Conservation (phyloP, 345 rosid genomes). For the Eucalyptus microcorys region DNA sequence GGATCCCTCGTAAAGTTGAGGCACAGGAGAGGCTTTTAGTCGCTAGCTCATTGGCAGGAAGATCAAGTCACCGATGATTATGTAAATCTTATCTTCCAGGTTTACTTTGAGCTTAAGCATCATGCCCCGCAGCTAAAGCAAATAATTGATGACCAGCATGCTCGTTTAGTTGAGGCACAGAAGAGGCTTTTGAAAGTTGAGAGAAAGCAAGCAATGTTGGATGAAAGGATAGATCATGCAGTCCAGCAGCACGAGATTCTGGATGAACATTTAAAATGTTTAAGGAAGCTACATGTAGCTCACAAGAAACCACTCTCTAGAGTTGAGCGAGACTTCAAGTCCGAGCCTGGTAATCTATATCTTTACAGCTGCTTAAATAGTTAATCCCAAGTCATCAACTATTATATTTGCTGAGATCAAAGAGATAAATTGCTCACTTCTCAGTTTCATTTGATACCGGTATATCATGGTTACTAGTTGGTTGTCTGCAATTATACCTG, state of each 20-base stretch:
- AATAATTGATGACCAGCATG: constrained; percentile 62
- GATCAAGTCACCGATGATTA: not conserved
- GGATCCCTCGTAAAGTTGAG: too few relatives aligned
- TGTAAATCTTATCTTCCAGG: constrained; percentile 18
- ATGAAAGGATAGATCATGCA: constrained; percentile 40
- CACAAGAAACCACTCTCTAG: constrained; percentile 79
- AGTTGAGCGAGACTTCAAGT: constrained; percentile 77
- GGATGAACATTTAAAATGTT: constrained; percentile 50
- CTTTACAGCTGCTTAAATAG: not conserved
- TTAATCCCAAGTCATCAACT: not conserved
- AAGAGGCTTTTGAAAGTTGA: constrained; percentile 53
- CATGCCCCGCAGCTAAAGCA: constrained; percentile 80
- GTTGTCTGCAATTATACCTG: not conserved
- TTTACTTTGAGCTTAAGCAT: constrained; percentile 78
- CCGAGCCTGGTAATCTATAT: constrained; percentile 65
- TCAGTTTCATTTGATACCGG: not conserved
- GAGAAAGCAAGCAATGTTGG: constrained; percentile 49
- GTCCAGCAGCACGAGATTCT: constrained; percentile 31
- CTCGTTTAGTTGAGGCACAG: constrained; percentile 48
- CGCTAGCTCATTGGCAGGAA: not conserved
- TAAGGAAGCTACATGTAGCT: constrained; percentile 60
- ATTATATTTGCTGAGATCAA: not conserved
- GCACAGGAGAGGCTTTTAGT: too few relatives aligned
- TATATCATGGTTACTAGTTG: not conserved
- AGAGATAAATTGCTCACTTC: not conserved